Conservation (phyloP, 352 stramenopile species). For the Pythium diclinum region DNA sequence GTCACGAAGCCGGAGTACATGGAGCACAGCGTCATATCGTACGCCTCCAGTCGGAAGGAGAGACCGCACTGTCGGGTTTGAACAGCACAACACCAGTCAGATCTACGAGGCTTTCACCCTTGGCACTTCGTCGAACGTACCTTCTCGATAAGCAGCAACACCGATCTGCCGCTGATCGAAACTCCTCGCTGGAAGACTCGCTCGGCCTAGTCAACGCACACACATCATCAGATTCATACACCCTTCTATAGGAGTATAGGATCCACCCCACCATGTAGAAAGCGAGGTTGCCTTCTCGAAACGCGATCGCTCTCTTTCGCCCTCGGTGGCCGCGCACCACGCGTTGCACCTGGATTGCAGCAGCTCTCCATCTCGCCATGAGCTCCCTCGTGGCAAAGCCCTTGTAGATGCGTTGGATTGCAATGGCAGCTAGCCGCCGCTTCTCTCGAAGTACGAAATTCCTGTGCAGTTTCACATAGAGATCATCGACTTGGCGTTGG, state of each 20-base stretch:
- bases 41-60: constrained; percentile 59
- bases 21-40: constrained; percentile 44
- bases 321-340: constrained; percentile 52
- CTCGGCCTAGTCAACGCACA: constrained; percentile 27
- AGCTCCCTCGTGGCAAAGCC: constrained; percentile 37
- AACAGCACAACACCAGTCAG: neutral
- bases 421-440: constrained; percentile 38
- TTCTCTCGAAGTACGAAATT: constrained; percentile 41
- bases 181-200: constrained; percentile 60
- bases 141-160: constrained; percentile 67
- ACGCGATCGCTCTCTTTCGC: constrained; percentile 49
- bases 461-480: constrained; percentile 29
- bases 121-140: constrained; percentile 20
- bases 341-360: constrained; percentile 46
- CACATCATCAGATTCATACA: neutral
- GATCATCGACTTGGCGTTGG: constrained; percentile 46
- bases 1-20: constrained; percentile 58
- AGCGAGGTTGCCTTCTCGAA: constrained; percentile 60
- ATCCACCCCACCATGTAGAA: constrained; percentile 48
- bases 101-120: neutral
- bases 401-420: constrained; percentile 62
- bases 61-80: constrained; percentile 43
- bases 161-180: constrained; percentile 35
- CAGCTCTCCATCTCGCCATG: constrained; percentile 30
- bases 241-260: neutral